Base-by-base conservation (phyloP, 768 basidiomycete species). In the Saitozyma sp. region DNA sequence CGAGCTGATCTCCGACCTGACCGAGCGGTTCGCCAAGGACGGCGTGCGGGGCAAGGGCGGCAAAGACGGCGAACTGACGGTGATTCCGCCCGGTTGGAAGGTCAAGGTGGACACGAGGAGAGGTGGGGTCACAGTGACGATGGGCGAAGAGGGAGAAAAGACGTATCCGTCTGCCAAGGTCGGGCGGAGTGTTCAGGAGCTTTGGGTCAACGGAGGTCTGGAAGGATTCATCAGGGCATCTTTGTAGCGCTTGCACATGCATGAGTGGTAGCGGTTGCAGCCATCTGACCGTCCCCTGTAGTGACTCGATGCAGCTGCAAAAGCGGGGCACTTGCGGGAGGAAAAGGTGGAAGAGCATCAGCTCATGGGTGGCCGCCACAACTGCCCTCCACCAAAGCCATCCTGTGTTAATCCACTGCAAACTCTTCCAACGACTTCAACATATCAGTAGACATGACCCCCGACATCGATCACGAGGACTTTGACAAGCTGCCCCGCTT, bases 191-290 rank as follows among this genome's bases (percentile, higher is more conserved):
- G 95, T 99, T 53, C 96, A 99, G 82, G 95, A 99, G 80, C 82
- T 99, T 49, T 98, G 96, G 96, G 84, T 94, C 13, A 94, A 91
- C 67, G 93, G 91, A 8, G 93, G 94, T 8, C 79, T 98, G 60
- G 95, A 98, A 73, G 92, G 92, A 1, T 96, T 87, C 77, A 90
- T 97, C 59, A 75, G 79, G 64, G 81, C 78, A 53, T 76, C 75
- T 16, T 62, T 75, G 55, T 78, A 70, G 56, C 37, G 8, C 42
- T n/a, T 17, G n/a, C 7, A 38, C 46, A 29, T 29, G 29, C 29
- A 29, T 29, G 29, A 5, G 29, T 29, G 2, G 5, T 29, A 29
- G 29, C 29, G 29, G 29, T 29, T 29, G 29, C 29, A 29, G 29
- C 29, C 29, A 29, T 29, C 29, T 29, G 29, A 29, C 29, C 29